Evolutionary conservation across 1,284 basidiomycete species (phyloP).

Genomic region (Pisolithus thermaeus): DNA sequence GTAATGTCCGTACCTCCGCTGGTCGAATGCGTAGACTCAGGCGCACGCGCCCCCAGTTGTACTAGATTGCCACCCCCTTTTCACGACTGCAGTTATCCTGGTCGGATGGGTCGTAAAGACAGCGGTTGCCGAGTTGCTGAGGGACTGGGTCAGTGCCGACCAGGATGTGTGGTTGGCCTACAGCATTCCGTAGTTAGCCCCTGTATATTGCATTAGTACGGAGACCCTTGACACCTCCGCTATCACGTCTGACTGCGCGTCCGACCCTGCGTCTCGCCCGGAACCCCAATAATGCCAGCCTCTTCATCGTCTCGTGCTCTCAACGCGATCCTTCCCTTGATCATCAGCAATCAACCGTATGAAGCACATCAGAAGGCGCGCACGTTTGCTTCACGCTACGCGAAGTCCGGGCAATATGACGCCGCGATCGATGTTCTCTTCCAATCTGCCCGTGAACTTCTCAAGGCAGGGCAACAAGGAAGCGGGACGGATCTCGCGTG

Average conservation of each 20-base stretch:
- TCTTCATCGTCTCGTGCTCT: conserved; percentile 58
- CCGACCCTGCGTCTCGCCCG: neutral
- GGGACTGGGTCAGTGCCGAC: conserved; percentile 55
- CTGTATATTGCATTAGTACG: too few species aligned
- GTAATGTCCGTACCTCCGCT: conserved; percentile 23
- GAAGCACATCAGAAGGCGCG: conserved; percentile 93
- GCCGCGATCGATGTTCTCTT: conserved; percentile 87
- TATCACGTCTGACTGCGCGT: neutral
- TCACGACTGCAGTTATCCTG: conserved; percentile 75
- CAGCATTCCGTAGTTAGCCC: conserved; percentile 55
- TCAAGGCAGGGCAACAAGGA: conserved; percentile 83
- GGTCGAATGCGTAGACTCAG: conserved; percentile 2
- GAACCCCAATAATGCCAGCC: conserved; percentile 19
- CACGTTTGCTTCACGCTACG: conserved; percentile 85
- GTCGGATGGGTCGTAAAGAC: conserved; percentile 75
- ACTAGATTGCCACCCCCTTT: conserved; percentile 66
- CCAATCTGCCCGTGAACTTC: conserved; percentile 74
- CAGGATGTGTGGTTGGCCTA: conserved; percentile 69
- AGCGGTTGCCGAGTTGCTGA: conserved; percentile 51
- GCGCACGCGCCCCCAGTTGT: conserved; percentile 50
- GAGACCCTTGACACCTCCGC: conserved; percentile 21
- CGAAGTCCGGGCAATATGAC: conserved; percentile 71
- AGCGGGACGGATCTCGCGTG: conserved; percentile 79
- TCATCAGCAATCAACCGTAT: conserved; percentile 68
- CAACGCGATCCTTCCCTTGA: conserved; percentile 70